Conservation (phyloP, 352 stramenopile genomes). For the Globisporangium camurandrum region DNA sequence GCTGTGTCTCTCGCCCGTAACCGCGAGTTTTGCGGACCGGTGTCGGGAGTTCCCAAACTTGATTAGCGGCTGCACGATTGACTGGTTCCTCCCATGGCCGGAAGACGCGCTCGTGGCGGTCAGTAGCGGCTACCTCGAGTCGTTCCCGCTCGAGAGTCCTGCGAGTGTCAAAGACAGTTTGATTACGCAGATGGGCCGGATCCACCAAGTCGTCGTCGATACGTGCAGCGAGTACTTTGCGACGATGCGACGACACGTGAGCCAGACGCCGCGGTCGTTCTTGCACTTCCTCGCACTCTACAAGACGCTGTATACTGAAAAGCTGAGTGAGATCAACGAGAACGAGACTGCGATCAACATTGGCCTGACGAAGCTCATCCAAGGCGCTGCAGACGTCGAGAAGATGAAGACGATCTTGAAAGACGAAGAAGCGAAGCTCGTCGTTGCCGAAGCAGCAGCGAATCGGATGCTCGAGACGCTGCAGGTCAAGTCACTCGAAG, state of each 20-base stretch:
- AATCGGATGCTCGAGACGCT: conserved; percentile 81
- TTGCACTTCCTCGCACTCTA: conserved; percentile 83
- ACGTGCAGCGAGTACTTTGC: conserved; percentile 62
- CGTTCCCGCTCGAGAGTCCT: conserved; percentile 58
- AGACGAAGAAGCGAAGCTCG: conserved; percentile 85
- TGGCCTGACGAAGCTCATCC: conserved; percentile 82
- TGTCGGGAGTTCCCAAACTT: conserved; percentile 86
- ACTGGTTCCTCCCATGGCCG: conserved; percentile 90
- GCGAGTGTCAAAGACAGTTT: conserved; percentile 51
- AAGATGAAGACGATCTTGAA: conserved; percentile 86
- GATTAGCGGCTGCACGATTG: conserved; percentile 81
- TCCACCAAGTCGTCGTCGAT: conserved; percentile 72
- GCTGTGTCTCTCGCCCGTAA: conserved; percentile 85
- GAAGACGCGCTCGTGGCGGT: conserved; percentile 83
- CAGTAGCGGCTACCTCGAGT: conserved; percentile 63
- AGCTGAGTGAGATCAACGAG: conserved; percentile 64
- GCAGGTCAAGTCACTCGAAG: conserved; percentile 72
- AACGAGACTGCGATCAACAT: conserved; percentile 82
- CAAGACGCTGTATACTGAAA: conserved; percentile 65
- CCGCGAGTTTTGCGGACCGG: conserved; percentile 60
- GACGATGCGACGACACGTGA: conserved; percentile 76
- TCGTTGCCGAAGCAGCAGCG: conserved; percentile 65
- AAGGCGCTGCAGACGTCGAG: conserved; percentile 84
- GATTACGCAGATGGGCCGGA: conserved; percentile 58
- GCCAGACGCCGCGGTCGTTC: conserved; percentile 86